Conservation (phyloP, 2,329 filamentous ascomycete species). For the Podosphaera fusca region DNA sequence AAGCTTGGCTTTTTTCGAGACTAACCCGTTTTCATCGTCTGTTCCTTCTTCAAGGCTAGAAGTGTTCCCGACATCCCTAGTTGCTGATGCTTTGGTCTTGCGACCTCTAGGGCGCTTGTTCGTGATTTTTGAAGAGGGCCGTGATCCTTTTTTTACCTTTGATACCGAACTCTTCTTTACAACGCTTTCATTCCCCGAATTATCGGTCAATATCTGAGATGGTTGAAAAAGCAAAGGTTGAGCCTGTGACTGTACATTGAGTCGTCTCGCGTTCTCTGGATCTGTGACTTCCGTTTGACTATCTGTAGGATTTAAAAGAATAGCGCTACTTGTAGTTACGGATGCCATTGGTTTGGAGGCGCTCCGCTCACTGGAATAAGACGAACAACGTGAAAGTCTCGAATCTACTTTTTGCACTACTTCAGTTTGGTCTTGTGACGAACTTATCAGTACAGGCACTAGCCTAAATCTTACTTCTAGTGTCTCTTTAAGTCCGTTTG, state of each 20-base stretch:
- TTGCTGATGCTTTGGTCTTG: conserved; percentile 7
- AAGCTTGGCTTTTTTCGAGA: conserved; percentile 49
- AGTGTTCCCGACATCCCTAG: conserved; percentile 29
- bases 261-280: no score
- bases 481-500: conserved; percentile 63
- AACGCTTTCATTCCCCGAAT: conserved; percentile 4
- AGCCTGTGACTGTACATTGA: no score
- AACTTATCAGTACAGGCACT: conserved; percentile 39
- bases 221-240: no score
- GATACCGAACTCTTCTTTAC: conserved; percentile 2
- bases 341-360: no score
- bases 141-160: conserved; percentile 9
- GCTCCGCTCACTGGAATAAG: no score
- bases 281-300: no score
- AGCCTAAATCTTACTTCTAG: conserved; percentile 82
- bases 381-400: no score
- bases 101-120: conserved; percentile 11
- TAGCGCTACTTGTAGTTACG: no score
- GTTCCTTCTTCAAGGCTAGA: conserved; percentile 50
- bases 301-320: no score
- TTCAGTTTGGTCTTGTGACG: conserved; percentile 8
- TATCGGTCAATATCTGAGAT: conserved; percentile 3
- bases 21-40: conserved; percentile 18
- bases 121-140: conserved; percentile 13
- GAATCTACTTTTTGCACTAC: no score